Conservation (phyloP, 1,139 yeast species). For the Pichia sp. region DNA sequence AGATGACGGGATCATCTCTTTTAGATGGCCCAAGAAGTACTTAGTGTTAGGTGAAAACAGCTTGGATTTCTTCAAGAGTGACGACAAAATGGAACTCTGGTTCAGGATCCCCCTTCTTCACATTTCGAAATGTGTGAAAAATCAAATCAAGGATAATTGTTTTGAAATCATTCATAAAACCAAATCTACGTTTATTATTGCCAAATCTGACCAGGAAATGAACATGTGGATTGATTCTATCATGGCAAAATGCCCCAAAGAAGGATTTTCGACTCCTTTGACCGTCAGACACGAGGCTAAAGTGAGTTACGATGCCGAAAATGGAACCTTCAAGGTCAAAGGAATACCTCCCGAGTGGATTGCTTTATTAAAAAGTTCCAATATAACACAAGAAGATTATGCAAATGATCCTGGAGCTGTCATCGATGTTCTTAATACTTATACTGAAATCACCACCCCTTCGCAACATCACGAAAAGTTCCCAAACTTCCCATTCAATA, state of each 20-base stretch:
- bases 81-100: constrained; percentile 34
- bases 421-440: constrained; percentile 85
- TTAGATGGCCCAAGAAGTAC: constrained; percentile 87
- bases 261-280: constrained; percentile 74
- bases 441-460: constrained; percentile 26
- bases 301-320: constrained; percentile 56
- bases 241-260: constrained; percentile 75
- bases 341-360: constrained; percentile 58
- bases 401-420: constrained; percentile 78
- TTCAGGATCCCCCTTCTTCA: constrained; percentile 47
- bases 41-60: constrained; percentile 70
- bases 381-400: constrained; percentile 78
- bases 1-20: constrained; percentile 81
- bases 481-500: constrained; percentile 3
- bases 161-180: constrained; percentile 69
- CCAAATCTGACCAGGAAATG: constrained; percentile 73
- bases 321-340: constrained; percentile 70
- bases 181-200: constrained; percentile 64
- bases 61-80: constrained; percentile 68
- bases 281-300: constrained; percentile 70
- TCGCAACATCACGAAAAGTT: constrained; percentile 12
- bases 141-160: constrained; percentile 61
- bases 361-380: constrained; percentile 61
- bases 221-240: constrained; percentile 91
- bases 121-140: constrained; percentile 49